Evolutionary conservation across 2,329 filamentous ascomycete genomes (phyloP), one percentile per base, ranked within the genome.

Genomic region (Xylaria sp.): DNA sequence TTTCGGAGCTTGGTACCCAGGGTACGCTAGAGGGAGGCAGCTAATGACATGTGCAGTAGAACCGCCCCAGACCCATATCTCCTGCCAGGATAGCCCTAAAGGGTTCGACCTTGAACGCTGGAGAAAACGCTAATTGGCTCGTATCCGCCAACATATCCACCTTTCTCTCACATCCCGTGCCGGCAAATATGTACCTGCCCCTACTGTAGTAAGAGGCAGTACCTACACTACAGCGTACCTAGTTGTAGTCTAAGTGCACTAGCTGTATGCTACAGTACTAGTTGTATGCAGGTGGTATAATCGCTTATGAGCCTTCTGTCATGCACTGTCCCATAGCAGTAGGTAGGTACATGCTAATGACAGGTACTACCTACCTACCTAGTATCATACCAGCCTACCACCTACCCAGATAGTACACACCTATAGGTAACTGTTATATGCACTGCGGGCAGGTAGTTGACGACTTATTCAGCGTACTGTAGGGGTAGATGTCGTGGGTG

Each of bases 1-100:
- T 64, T 61, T 64, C 58, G 62, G 62, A 64, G 50, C 58, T 61
- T 58, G 61, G 55, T 21, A 54, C 28, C 28, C 28, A 31, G 9
- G 28, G 28, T 9, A 9, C 28, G 28, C 28, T 31, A 31, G 28
- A 9, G 28, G 28, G 5, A 31, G 28, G 9, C 50, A 56, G 19
- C 50, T 50, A 56, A 49, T 61, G 43, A 61, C 28, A 50, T 45
- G 28, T 50, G 51, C 51, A 17, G 45, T 61, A 17, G 45, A 51
- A 45, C 52, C 58, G 58, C 45, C 25, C 46, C 47, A 50, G 37
- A 38, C 45, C 25, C 49, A 25, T 42, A 38, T n/a, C 28, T 31
- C 5, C 28, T 49, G 25, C 46, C 31, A 23, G 53, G 47, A 38
- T 47, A 40, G 59, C 40, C 59, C 46, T 57, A 49, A 43, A 35